Evolutionary conservation across 2,329 filamentous ascomycete species (phyloP), one percentile per base, ranked within the genome.

Genomic region (Penicillium sp.): DNA sequence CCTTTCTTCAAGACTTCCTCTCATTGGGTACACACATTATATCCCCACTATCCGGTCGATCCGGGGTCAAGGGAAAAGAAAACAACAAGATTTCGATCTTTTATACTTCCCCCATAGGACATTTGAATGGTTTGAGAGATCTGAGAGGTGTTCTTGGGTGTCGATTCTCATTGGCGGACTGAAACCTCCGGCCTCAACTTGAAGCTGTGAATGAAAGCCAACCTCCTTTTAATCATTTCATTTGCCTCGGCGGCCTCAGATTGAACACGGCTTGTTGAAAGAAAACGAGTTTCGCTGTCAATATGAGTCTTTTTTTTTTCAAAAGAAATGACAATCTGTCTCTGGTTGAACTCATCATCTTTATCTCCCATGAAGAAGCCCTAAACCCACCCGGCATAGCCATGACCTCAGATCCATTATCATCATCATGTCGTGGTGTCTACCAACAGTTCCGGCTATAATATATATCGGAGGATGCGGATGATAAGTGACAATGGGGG

Each of bases 381-480:
- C 47, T 37, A 38, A 30, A 22, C 31, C 38, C 22, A 55, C 28
- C 19, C 19, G 45, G 33, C 57, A 65, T 58, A 52, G 58, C 44
- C 46, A 66, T 66, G 62, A 66, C 62, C 62, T 64, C 63, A 66
- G 37, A 50, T 43, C 12, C 31, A 37, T 28, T 31, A 57, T 58
- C 62, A 65, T 66, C 63, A 64, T 66, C 44, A 64, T 65, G 63
- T 62, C 63, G 59, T 65, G 50, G 44, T 43, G 56, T 44, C 22
- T 51, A n/a, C 57, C 48, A 44, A 31, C 1, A 38, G 46, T 58
- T 60, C 58, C 55, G 54, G 49, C 9, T 47, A 25, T 44, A 50
- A 55, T 61, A 62, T 61, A 61, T 57, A 37, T 37, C 49, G 37
- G 49, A 50, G 22, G 17, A 30, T 22, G 30, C 47, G 52, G 48